A percentile compares a stretch with the other conserved stretches of the same genome.
Conservation (phyloP, 192 early-diverging fungal genomes). For the Mortierella claussenii region DNA sequence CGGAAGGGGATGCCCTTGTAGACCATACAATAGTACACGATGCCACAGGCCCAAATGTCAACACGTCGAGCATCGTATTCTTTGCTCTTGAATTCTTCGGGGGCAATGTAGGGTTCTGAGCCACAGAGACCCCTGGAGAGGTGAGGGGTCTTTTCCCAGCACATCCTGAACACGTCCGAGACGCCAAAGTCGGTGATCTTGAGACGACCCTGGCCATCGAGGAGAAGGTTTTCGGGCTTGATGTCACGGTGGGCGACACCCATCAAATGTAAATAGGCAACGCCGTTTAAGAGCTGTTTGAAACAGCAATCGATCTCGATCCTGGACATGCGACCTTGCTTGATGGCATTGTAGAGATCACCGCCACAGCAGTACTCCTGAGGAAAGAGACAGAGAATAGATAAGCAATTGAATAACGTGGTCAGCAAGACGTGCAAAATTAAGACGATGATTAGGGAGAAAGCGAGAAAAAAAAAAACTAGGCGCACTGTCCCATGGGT, state of each 20-base stretch:
- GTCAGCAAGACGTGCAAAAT: too few species aligned
- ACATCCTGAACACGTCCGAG: slow-evolving; percentile 91
- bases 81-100: slow-evolving; percentile 79
- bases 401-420: too few species aligned
- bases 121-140: slow-evolving; percentile 90
- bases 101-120: slow-evolving; percentile 96
- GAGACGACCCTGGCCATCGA: slow-evolving; percentile 80
- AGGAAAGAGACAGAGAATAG: background rate
- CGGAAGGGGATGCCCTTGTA: slow-evolving; percentile 75
- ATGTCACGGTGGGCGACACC: slow-evolving; percentile 93
- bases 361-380: slow-evolving; percentile 91
- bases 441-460: too few species aligned
- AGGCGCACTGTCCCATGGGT: too few species aligned
- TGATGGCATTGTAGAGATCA: slow-evolving; percentile 87
- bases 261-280: slow-evolving; percentile 89
- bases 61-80: slow-evolving; percentile 92
- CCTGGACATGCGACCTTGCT: slow-evolving; percentile 75
- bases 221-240: slow-evolving; percentile 88
- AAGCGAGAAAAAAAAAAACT: too few species aligned
- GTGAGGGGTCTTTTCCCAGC: slow-evolving; percentile 81
- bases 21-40: slow-evolving; percentile 90
- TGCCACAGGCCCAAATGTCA: slow-evolving; percentile 94
- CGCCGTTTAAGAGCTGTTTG: slow-evolving; percentile 89
- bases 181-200: slow-evolving; percentile 99
- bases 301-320: slow-evolving; percentile 91